A percentile compares a stretch with the other conserved stretches of the same genome.
These are phyloP conservation scores for Aspergillus transmontanensis DNA, from an alignment of 2,329 filamentous ascomycete species.

Conservation along the genomic window DNA sequence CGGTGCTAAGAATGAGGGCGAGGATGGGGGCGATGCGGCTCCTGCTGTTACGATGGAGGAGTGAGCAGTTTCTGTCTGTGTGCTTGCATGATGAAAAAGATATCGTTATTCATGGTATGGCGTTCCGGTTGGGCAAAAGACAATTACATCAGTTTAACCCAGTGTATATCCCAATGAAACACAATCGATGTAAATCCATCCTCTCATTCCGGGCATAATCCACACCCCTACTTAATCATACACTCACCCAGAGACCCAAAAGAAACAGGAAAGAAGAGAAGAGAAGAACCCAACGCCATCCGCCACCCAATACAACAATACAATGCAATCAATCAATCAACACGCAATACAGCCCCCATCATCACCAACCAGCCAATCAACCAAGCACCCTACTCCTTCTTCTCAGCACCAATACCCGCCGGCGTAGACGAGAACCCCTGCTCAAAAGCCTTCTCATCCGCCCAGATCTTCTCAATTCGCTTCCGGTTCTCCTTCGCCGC, in stretches of 20 bases:
- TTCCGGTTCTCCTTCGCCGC: conserved; percentile 69
- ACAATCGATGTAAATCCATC: conserved; percentile 3
- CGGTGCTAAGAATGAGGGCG: conserved; percentile 19
- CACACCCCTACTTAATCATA: background rate
- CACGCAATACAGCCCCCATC: conserved; percentile 6
- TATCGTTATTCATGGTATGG: conserved; percentile 26
- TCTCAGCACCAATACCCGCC: conserved; percentile 1
- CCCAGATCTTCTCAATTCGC: conserved; percentile 76
- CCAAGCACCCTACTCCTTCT: conserved; percentile 3
- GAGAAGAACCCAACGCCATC: background rate
- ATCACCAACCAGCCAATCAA: background rate
- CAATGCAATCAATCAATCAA: background rate
- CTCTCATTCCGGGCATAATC: background rate
- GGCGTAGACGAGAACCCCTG: conserved; percentile 8
- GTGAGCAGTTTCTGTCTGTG: background rate
- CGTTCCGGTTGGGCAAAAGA: conserved; percentile 33
- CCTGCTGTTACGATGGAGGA: conserved; percentile 20
- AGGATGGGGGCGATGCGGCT: conserved; percentile 11
- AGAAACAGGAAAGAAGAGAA: background rate
- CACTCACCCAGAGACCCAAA: background rate
- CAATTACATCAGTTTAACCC: conserved; percentile 21
- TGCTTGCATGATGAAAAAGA: background rate
- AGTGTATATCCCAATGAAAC: conserved; percentile 23
- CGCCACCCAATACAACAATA: background rate
- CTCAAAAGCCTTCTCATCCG: conserved; percentile 53